These are phyloP conservation scores for Aspergillus sparsus DNA, from an alignment of 495 filamentous ascomycete genomes.

Conservation along the genomic window DNA sequence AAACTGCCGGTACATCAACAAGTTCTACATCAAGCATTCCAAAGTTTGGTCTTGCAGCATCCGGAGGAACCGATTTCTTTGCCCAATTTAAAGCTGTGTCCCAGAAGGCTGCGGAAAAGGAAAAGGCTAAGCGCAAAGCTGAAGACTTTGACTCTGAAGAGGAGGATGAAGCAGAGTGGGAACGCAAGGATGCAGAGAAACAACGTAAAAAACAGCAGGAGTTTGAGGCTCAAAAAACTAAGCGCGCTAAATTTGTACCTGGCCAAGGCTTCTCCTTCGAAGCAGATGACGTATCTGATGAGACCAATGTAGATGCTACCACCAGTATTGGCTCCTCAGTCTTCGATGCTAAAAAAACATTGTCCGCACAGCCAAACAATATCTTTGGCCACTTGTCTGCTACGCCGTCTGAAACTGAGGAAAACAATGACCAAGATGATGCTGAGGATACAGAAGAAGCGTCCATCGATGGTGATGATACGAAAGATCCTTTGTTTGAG, in stretches of 20 bases:
- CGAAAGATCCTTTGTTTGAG: constrained; percentile 18
- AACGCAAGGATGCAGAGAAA: constrained; percentile 46
- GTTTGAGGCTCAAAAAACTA: constrained; percentile 32
- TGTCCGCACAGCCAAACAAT: constrained; percentile 44
- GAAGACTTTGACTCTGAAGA: constrained; percentile 60
- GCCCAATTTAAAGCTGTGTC: constrained; percentile 41
- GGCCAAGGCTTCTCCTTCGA: constrained; percentile 48
- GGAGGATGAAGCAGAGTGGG: constrained; percentile 54
- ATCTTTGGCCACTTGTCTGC: constrained; percentile 66
- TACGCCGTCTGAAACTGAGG: constrained; percentile 48
- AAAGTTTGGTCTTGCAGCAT: constrained; percentile 32
- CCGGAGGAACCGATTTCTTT: constrained; percentile 34
- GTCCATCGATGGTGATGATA: constrained; percentile 24
- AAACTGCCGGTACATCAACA: constrained; percentile 19
- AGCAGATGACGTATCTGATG: constrained; percentile 18
- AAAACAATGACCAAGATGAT: constrained; percentile 39
- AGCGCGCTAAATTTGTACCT: constrained; percentile 41
- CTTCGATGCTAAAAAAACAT: constrained; percentile 27
- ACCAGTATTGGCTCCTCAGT: constrained; percentile 19
- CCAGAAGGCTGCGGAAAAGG: constrained; percentile 37
- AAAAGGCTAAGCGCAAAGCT: constrained; percentile 54
- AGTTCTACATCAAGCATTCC: constrained; percentile 28
- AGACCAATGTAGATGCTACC: constrained; percentile 21
- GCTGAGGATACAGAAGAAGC: constrained; percentile 48
- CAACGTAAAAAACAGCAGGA: constrained; percentile 47